These are phyloP conservation scores for Hypoxylon subgilvum DNA, from an alignment of 495 filamentous ascomycete genomes.

Conservation along the genomic window DNA sequence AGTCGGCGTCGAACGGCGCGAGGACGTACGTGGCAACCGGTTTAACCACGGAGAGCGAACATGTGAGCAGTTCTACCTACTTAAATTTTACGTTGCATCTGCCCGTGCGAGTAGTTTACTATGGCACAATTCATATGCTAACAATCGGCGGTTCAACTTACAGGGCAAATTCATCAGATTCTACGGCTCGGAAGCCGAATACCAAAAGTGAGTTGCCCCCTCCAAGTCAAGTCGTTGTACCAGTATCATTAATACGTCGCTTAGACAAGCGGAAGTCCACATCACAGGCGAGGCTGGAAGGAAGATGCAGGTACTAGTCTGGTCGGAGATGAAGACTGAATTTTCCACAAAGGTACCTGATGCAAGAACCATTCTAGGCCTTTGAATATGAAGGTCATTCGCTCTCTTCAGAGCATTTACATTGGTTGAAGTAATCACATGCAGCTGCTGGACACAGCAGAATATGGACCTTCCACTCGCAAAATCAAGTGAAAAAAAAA, in stretches of 20 bases:
- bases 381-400: neutral
- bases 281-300: constrained; percentile 44
- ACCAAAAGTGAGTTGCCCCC: constrained; percentile 23
- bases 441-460: too few relatives aligned
- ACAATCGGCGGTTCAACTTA: neutral
- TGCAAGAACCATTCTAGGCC: constrained; percentile 1
- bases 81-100: too few relatives aligned
- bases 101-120: too few relatives aligned
- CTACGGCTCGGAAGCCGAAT: constrained; percentile 33
- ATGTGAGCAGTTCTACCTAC: constrained; percentile 22
- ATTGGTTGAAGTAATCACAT: too few relatives aligned
- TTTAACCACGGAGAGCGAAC: constrained; percentile 41
- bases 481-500: too few relatives aligned
- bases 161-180: constrained; percentile 37
- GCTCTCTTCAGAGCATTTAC: too few relatives aligned
- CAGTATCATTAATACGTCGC: neutral
- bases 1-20: constrained; percentile 44
- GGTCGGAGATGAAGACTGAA: constrained; percentile 45
- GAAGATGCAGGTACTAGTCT: constrained; percentile 46
- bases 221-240: too few relatives aligned
- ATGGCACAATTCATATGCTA: neutral
- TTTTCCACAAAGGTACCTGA: constrained; percentile 28
- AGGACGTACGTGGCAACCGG: constrained; percentile 44
- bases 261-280: constrained; percentile 18
- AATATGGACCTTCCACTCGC: too few relatives aligned